Evolutionary conservation across 23 red algal species (phyloP).

Genomic region (Gracilaria vermiculophylla): DNA sequence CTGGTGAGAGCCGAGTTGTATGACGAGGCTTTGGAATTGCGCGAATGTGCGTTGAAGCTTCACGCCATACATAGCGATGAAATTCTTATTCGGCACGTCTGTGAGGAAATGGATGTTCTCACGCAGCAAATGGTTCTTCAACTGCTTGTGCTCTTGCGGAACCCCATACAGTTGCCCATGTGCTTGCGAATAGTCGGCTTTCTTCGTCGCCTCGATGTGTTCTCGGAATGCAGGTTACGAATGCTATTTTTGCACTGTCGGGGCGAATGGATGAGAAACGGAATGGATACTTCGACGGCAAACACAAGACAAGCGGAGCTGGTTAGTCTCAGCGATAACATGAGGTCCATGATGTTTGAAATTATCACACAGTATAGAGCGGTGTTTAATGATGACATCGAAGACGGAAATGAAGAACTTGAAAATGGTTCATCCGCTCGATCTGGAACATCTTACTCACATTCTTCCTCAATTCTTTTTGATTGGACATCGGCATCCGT

Average conservation of each 20-base stretch:
- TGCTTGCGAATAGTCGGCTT: conserved; percentile 77
- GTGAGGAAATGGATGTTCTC: conserved; percentile 63
- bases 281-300: conserved; percentile 58
- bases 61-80: conserved; percentile 42
- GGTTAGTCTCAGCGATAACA: conserved; percentile 72
- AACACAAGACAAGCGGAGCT: conserved; percentile 49
- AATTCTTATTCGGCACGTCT: conserved; percentile 41
- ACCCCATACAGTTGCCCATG: conserved; percentile 68
- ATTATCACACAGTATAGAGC: conserved; percentile 88
- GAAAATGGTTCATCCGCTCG: neutral
- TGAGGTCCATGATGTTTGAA: conserved; percentile 82
- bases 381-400: conserved; percentile 73
- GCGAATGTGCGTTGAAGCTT: conserved; percentile 55
- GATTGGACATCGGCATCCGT: conserved; percentile 60
- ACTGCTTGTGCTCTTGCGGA: conserved; percentile 61
- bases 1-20: conserved; percentile 63
- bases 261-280: conserved; percentile 73
- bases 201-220: conserved; percentile 63
- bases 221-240: conserved; percentile 66
- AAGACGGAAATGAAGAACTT: neutral
- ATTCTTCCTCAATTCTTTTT: conserved; percentile 60
- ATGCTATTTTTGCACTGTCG: conserved; percentile 79
- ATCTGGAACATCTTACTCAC: conserved; percentile 13
- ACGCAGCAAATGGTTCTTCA: conserved; percentile 63
- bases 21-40: conserved; percentile 84